phyloP scores from a whole-genome alignment of 2,329 filamentous ascomycete genomes.

The Neophaeococcomyces aloes region DNA sequence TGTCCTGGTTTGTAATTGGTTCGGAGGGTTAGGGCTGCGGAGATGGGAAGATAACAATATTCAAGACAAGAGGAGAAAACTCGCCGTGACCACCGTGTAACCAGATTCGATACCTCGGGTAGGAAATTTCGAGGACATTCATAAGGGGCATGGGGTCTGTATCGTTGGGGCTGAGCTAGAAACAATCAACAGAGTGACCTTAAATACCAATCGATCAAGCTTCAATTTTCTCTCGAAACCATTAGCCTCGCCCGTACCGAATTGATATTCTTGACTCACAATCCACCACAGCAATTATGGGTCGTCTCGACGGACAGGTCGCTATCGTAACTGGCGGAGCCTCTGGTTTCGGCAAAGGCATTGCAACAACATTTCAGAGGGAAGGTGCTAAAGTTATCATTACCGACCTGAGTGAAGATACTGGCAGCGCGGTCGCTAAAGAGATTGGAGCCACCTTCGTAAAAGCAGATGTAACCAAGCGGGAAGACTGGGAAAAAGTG shows the following conservation, averaged over 20 bases:
- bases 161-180: background rate
- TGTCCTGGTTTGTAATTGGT: background rate
- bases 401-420: slow-evolving; percentile 17
- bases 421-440: slow-evolving; percentile 13
- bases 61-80: background rate
- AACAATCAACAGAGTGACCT: background rate
- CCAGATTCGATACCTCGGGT: slow-evolving; percentile 5
- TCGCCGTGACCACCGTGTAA: background rate
- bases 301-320: slow-evolving; percentile 29
- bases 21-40: background rate
- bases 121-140: background rate
- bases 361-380: slow-evolving; percentile 28
- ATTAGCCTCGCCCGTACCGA: background rate
- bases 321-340: slow-evolving; percentile 35
- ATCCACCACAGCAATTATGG: slow-evolving; percentile 11
- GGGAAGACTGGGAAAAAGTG: slow-evolving; percentile 22
- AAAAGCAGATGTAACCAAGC: slow-evolving; percentile 16
- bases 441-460: slow-evolving; percentile 15
- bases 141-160: background rate
- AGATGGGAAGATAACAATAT: background rate
- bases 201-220: background rate
- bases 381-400: slow-evolving; percentile 30
- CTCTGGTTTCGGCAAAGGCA: slow-evolving; percentile 34
- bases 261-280: slow-evolving; percentile 2
- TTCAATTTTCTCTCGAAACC: background rate